Base-by-base conservation (phyloP, 2,329 filamentous ascomycete species). In the Clarireedia hainanense region DNA sequence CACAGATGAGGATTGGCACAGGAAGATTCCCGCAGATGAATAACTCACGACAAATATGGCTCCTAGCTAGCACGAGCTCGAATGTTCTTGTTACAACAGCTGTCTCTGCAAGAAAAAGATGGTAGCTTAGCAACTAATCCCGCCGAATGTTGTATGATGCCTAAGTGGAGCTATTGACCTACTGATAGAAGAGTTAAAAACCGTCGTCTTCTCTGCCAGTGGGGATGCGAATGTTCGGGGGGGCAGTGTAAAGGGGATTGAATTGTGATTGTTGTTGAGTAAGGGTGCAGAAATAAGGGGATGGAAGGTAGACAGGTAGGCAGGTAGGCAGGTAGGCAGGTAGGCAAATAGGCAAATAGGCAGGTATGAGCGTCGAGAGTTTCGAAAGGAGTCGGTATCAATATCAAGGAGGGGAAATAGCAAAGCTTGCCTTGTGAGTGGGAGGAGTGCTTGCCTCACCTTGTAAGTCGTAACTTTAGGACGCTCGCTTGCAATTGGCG, bases 391-490 rank as follows among this genome's bases (percentile, higher is more conserved):
- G 26, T 34, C 9, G 39, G 20, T 42, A 42, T 42, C 20, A 20
- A 42, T 42, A 42, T 42, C 20, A 42, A 42, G 39, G 39, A 42
- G 51, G 51, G 51, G 43, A 23, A 47, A 53, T 53, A 43, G 42
- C 30, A 45, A 53, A 47, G 42, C 51, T 53, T 34, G 30, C 30
- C 30, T 34, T 12, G 12, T 34, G 30, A 34, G 30, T 34, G 30
- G 30, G 30, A 34, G 26, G 5, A 7, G 30, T 34, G 30, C 39
- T 42, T 42, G 20, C 20, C 30, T 34, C 12, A 12, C 9, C 7
- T 10, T 10, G 30, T 34, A 34, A 34, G 30, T 34, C 30, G 30
- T 12, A 34, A 34, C 30, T 34, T 34, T 42, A 42, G 20, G 20
- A 20, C 17, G 39, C 17, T 54, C 51, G 51, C 51, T 54, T 54